phyloP scores from a whole-genome alignment of 1,284 basidiomycete genomes.

The Anthracocystis panici-leucophaei region DNA sequence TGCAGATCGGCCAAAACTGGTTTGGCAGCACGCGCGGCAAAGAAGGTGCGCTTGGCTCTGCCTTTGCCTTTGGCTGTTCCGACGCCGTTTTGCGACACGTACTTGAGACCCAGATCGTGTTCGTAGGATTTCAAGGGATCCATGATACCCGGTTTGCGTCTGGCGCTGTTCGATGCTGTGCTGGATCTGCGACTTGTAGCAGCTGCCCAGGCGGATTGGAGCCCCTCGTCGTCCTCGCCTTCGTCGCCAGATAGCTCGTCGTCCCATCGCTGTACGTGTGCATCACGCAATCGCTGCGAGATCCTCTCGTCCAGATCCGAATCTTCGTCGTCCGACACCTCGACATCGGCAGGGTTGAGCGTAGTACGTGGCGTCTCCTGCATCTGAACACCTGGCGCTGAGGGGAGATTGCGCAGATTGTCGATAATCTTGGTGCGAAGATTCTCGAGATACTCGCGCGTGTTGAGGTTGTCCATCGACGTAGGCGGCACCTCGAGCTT shows the following conservation, averaged over 20 bases:
- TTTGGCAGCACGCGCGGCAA: conserved; percentile 48
- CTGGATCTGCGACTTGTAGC: conserved; percentile 24
- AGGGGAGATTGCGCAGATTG: conserved; percentile 81
- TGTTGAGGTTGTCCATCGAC: conserved; percentile 94
- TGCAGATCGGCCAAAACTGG: conserved; percentile 42
- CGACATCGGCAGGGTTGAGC: conserved; percentile 74
- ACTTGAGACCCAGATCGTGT: conserved; percentile 46
- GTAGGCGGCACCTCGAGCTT: conserved; percentile 89
- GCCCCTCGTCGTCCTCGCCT: conserved; percentile 17
- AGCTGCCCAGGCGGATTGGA: conserved; percentile 22
- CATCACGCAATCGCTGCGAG: conserved; percentile 59
- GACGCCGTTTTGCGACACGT: conserved; percentile 41
- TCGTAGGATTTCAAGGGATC: conserved; percentile 39
- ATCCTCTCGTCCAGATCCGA: conserved; percentile 70
- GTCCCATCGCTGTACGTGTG: conserved; percentile 59
- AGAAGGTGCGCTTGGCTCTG: conserved; percentile 52
- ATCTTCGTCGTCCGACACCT: conserved; percentile 67
- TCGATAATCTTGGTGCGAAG: conserved; percentile 81
- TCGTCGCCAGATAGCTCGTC: conserved; percentile 66
- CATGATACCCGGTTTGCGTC: conserved; percentile 41
- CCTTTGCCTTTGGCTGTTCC: conserved; percentile 41
- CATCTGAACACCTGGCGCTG: conserved; percentile 88
- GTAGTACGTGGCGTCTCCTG: conserved; percentile 79
- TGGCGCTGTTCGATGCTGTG: conserved; percentile 3
- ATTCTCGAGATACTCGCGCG: conserved; percentile 83